Conservation (phyloP, 2,329 filamentous ascomycete species). For the Alternaria tenuissima region DNA sequence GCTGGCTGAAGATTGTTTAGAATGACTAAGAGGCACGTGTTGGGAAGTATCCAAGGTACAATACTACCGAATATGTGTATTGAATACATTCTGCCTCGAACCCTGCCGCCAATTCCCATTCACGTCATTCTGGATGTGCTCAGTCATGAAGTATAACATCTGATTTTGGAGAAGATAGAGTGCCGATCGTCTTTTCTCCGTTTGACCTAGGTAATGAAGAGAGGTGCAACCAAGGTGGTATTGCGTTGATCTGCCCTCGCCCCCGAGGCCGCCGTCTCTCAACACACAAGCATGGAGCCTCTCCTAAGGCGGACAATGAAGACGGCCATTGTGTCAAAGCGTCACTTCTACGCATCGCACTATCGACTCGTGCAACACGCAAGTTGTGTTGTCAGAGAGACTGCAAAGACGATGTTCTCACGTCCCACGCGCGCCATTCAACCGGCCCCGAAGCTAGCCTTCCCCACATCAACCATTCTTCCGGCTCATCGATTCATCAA, state of each 20-base stretch:
- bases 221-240: not conserved
- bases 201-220: not conserved
- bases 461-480: constrained; percentile 19
- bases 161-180: not conserved
- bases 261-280: not conserved
- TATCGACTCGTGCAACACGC: not conserved
- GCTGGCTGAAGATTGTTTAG: constrained; percentile 31
- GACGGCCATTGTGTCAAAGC: not conserved
- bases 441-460: constrained; percentile 8
- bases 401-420: not conserved
- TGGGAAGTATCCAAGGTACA: not conserved
- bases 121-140: not conserved
- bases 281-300: not conserved
- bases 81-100: not conserved
- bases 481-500: constrained; percentile 17
- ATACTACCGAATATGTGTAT: not conserved
- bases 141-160: not conserved
- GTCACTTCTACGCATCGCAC: not conserved
- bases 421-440: constrained; percentile 9
- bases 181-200: not conserved
- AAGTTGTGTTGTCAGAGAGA: not conserved
- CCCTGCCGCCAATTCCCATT: not conserved
- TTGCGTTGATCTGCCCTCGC: not conserved
- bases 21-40: too few species aligned
- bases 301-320: not conserved